Evolutionary conservation across 2,329 filamentous ascomycete genomes (phyloP), one percentile per base, ranked within the genome.

Genomic region (Cladosporium sp.): DNA sequence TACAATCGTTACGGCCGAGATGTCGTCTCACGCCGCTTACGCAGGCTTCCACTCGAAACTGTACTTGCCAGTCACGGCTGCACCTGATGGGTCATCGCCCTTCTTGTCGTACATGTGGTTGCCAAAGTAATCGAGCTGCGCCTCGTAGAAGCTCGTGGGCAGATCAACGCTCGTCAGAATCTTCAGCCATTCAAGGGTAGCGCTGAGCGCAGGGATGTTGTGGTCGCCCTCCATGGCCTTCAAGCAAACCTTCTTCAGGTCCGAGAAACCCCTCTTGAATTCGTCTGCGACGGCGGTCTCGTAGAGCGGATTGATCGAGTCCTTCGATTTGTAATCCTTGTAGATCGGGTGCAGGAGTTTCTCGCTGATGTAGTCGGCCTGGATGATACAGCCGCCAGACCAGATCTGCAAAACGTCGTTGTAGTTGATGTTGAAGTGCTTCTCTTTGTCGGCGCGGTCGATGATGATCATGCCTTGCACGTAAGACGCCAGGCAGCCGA

Each of bases 381-480:
- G 79, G 62, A 88, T 87, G 66, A 88, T 87, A 66, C 84, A 87
- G 7, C 85, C 84, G 0, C 76, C 81, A 2, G 82, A 77, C 85
- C 84, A 87, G 58, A 87, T 82, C 61, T 80, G 74, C 43, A 82
- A 69, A 2, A 81, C 72, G 28, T 74, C 70, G 11, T 64, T 63
- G 59, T 78, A 78, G 58, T 80, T 67, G 53, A 83, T 74, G 38
- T 73, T 71, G 84, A 84, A 87, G 32, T 74, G 72, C 61, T 85
- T 75, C 32, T 79, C 70, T 40, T 73, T 69, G 60, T 84, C 79
- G 1, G 80, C 79, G 22, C 74, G 74, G 4, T 79, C 76, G 58
- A 87, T 82, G 44, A 86, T 69, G 60, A 85, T 80, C 45, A 87
- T 71, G 6, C 84, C 84, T 65, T 88, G 83, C 38, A 80, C 77